These are phyloP conservation scores for Leccinum variicolor DNA, from an alignment of 768 basidiomycete genomes.

Conservation along the genomic window DNA sequence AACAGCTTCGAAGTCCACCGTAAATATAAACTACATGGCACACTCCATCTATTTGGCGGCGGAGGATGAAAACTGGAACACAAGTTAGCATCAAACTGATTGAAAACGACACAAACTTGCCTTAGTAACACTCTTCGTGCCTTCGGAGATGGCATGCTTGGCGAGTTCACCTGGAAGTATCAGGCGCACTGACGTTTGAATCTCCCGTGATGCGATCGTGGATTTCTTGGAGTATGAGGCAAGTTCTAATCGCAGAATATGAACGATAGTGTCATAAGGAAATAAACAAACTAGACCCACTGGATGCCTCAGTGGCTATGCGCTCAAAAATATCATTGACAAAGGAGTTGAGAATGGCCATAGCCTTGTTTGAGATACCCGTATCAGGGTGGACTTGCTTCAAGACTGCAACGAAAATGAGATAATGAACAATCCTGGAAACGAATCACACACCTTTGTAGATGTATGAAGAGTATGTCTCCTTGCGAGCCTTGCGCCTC, in stretches of 20 bases:
- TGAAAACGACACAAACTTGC: conserved; percentile 14
- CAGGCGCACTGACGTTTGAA: conserved; percentile 92
- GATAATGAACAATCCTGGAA: not conserved
- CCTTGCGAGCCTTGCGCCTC: conserved; percentile 83
- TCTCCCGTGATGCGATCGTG: conserved; percentile 97
- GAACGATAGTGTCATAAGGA: not conserved
- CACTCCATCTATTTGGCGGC: conserved; percentile 36
- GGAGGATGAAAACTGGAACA: conserved; percentile 41
- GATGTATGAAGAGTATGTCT: conserved; percentile 94
- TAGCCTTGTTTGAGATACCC: conserved; percentile 97
- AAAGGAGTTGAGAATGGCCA: conserved; percentile 90
- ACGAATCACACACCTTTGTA: conserved; percentile 63
- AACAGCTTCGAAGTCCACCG: conserved; percentile 17
- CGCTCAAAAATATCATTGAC: conserved; percentile 95
- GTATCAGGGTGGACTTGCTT: conserved; percentile 98
- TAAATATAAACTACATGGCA: conserved; percentile 15
- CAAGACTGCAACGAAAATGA: conserved; percentile 52
- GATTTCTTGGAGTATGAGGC: conserved; percentile 99
- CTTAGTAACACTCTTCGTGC: conserved; percentile 74
- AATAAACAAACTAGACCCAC: conserved; percentile 40
- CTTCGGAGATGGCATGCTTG: conserved; percentile 98
- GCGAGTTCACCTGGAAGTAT: conserved; percentile 97
- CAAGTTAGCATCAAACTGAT: not conserved
- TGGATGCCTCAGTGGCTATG: conserved; percentile 86
- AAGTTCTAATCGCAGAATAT: conserved; percentile 55